These are phyloP conservation scores for Vitis hybrid DNA, from an alignment of 177 flowering plant species.

Conservation along the genomic window DNA sequence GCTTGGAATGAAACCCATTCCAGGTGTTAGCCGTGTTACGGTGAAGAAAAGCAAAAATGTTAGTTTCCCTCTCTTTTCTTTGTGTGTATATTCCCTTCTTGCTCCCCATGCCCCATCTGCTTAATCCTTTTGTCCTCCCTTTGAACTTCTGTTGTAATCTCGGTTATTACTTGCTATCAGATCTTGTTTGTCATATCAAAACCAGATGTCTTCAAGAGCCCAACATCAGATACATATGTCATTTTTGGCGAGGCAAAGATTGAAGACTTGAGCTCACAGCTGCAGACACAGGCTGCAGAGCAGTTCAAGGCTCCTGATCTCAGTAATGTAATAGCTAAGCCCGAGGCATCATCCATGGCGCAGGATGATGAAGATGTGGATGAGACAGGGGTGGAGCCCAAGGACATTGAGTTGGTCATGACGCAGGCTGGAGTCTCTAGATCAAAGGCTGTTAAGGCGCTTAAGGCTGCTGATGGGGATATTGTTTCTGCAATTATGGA, in stretches of 20 bases:
- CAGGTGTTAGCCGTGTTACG: slow-evolving; percentile 43
- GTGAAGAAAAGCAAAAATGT: slow-evolving; percentile 45
- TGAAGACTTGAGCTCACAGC: slow-evolving; percentile 44
- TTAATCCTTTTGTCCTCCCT: not conserved
- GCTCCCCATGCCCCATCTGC: not conserved
- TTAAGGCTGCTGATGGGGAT: slow-evolving; percentile 37
- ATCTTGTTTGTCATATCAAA: slow-evolving; percentile 45
- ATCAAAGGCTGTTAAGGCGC: slow-evolving; percentile 35
- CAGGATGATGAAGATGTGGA: slow-evolving; percentile 46
- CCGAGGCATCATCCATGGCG: slow-evolving; percentile 33
- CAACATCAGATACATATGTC: slow-evolving; percentile 41
- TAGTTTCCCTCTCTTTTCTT: not conserved
- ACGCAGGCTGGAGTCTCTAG: slow-evolving; percentile 41
- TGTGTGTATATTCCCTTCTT: not conserved
- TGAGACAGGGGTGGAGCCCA: slow-evolving; percentile 43
- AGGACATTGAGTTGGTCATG: slow-evolving; percentile 46
- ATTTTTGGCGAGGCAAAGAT: slow-evolving; percentile 49
- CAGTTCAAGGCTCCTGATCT: slow-evolving; percentile 42
- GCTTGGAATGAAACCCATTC: slow-evolving; percentile 45
- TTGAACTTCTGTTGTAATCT: not conserved
- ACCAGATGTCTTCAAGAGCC: slow-evolving; percentile 47
- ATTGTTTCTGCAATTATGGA: slow-evolving; percentile 48
- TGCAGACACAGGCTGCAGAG: slow-evolving; percentile 47
- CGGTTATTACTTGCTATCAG: slow-evolving; percentile 8
- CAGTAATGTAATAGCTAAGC: slow-evolving; percentile 30